Base-by-base conservation (phyloP, 1,284 basidiomycete genomes). In the Ceratorhiza oryzae-sativae region DNA sequence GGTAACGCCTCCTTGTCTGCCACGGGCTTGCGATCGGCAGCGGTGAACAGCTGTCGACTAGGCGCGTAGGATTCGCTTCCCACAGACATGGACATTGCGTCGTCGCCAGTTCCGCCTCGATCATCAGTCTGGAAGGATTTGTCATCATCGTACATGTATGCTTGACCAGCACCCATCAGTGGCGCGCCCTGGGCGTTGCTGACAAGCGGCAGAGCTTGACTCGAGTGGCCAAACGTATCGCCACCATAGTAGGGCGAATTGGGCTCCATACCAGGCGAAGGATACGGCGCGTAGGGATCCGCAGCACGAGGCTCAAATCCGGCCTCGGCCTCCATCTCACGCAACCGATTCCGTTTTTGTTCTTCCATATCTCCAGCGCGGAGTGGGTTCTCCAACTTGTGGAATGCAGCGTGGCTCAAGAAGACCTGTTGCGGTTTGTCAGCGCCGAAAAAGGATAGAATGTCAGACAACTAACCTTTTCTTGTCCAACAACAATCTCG, bases 21-120 rank as follows among this genome's bases (percentile, higher is more conserved):
- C 34, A 90, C 79, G n/a, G 86, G 89, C 75, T 88, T 87, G 78
- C 89, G 90, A 76, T 92, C 90, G 6, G 88, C 84, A 74, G 88
- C 89, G 73, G 90, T 89, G 85, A 98, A 98, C 94, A 98, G 97
- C 77, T 97, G 97, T 23, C 94, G 85, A 0, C 93, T 95, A 0
- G 95, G 95, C 0, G 94, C 95, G 77, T 98, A 98, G 0, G 90
- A 91, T 77, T 95, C 94, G 1, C 92, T 93, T 5, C 92, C 93
- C 51, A 92, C 88, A 76, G 92, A 90, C 67, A 70, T 70, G 0
- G 92, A 94, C 60, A 85, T 84, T 0, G 88, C 86, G 59, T 94
- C 94, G 71, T 93, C 93, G 77, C 90, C 93, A 2, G 87, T 87
- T 2, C 84, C 87, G 76, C 94, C 92, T 73, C 87, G 91, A 73